Percentiles rank a stretch among this genome's conserved stretches.
Evolutionary conservation across 768 basidiomycete genomes (phyloP).

Genomic region (Mycena belliarum): DNA sequence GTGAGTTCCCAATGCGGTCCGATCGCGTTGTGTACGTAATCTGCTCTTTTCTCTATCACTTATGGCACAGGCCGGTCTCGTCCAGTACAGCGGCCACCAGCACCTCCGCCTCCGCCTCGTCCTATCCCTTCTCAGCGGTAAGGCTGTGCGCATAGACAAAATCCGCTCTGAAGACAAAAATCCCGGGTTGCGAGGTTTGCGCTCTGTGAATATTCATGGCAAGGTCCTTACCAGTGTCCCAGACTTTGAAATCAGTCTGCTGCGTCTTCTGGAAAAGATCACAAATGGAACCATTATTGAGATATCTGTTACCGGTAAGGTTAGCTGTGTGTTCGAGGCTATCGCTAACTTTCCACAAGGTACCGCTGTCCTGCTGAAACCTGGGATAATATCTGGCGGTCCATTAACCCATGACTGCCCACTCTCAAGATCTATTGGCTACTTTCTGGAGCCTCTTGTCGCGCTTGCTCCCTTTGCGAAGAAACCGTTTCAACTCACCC

Average conservation of each 20-base stretch:
- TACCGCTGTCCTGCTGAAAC: slow-evolving; percentile 89
- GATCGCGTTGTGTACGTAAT: slow-evolving; percentile 7
- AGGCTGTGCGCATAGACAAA: slow-evolving; percentile 78
- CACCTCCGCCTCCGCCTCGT: slow-evolving; percentile 84
- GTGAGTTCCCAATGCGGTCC: not conserved
- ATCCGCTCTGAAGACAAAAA: slow-evolving; percentile 93
- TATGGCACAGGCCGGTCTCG: slow-evolving; percentile 46
- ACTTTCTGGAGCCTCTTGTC: slow-evolving; percentile 88
- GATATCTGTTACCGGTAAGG: slow-evolving; percentile 90
- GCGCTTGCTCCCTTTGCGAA: slow-evolving; percentile 94
- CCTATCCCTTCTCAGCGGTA: slow-evolving; percentile 88
- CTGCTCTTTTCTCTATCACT: slow-evolving; percentile 8
- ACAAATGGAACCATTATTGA: slow-evolving; percentile 95
- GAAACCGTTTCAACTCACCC: slow-evolving; percentile 74
- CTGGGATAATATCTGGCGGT: slow-evolving; percentile 89
- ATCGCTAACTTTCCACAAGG: slow-evolving; percentile 45
- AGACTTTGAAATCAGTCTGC: slow-evolving; percentile 93
- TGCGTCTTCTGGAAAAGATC: slow-evolving; percentile 84
- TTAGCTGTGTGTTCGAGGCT: not conserved
- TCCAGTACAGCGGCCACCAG: slow-evolving; percentile 78
- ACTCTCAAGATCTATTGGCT: slow-evolving; percentile 85
- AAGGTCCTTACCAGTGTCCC: slow-evolving; percentile 1
- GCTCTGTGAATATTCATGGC: slow-evolving; percentile 10
- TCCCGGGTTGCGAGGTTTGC: slow-evolving; percentile 84
- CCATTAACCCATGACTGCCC: slow-evolving; percentile 84